Evolutionary conservation across 1,284 basidiomycete species (phyloP).

Genomic region (Sporisorium graminicola): DNA sequence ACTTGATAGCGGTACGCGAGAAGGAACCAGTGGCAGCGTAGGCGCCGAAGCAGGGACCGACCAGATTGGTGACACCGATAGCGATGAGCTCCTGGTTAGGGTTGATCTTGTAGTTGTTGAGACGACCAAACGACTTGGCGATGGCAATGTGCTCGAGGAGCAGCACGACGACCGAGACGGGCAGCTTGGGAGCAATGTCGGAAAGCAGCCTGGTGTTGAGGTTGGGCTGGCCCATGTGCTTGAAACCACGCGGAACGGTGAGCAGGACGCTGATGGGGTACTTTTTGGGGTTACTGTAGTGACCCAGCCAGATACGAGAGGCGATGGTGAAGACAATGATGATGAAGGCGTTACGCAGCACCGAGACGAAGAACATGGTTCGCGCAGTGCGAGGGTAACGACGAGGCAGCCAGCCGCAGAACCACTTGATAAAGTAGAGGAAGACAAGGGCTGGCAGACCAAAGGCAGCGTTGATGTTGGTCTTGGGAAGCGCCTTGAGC

Average conservation of each 20-base stretch:
- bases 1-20: constrained; percentile 94
- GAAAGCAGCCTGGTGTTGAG: constrained; percentile 78
- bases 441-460: constrained; percentile 82
- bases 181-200: constrained; percentile 82
- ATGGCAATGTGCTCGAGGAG: constrained; percentile 97
- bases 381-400: constrained; percentile 81
- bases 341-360: constrained; percentile 67
- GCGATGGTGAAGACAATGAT: constrained; percentile 74
- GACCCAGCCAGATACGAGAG: constrained; percentile 62
- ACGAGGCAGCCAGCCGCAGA: constrained; percentile 75
- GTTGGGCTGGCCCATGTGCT: constrained; percentile 80
- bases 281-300: constrained; percentile 72
- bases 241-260: constrained; percentile 74
- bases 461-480: constrained; percentile 87
- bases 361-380: constrained; percentile 72
- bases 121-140: constrained; percentile 88
- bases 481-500: constrained; percentile 81
- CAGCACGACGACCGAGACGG: constrained; percentile 93
- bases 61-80: constrained; percentile 89
- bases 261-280: constrained; percentile 89
- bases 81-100: constrained; percentile 97
- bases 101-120: constrained; percentile 97
- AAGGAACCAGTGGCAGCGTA: constrained; percentile 98
- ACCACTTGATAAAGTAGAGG: constrained; percentile 82
- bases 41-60: constrained; percentile 79